Percentiles rank a stretch among this genome's conserved stretches.
These are phyloP conservation scores for Furcasterigmium sp. DNA, from an alignment of 2,329 filamentous ascomycete genomes.

Conservation along the genomic window DNA sequence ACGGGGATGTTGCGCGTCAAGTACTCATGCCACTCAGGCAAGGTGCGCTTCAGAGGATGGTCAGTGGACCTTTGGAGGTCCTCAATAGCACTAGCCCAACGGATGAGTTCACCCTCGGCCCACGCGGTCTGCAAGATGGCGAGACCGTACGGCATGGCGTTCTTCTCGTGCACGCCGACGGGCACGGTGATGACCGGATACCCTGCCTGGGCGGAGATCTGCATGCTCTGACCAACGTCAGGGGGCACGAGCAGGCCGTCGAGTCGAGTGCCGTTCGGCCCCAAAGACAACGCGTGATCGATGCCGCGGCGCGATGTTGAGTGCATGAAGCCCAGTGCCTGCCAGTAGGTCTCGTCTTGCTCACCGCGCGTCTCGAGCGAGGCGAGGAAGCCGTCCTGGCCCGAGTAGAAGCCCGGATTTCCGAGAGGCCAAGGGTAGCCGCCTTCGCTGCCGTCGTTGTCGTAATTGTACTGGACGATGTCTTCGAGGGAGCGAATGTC, in stretches of 20 bases:
- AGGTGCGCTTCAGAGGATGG: constrained; percentile 39
- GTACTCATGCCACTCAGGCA: constrained; percentile 49
- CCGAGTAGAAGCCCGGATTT: constrained; percentile 60
- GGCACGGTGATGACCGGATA: constrained; percentile 70
- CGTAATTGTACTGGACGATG: constrained; percentile 59
- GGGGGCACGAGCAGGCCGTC: constrained; percentile 64
- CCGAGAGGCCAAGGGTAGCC: constrained; percentile 49
- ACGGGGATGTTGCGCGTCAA: constrained; percentile 37
- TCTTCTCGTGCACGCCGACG: constrained; percentile 46
- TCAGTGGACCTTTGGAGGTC: constrained; percentile 42
- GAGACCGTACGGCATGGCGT: constrained; percentile 57
- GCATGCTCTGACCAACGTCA: constrained; percentile 61
- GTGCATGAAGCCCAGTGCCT: constrained; percentile 59
- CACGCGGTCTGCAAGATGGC: constrained; percentile 56
- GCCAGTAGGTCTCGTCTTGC: constrained; percentile 60
- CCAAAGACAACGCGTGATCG: constrained; percentile 55
- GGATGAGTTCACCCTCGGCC: constrained; percentile 51
- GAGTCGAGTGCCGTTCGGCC: constrained; percentile 33
- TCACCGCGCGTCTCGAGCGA: constrained; percentile 55
- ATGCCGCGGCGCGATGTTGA: constrained; percentile 61
- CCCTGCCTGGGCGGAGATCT: constrained; percentile 69
- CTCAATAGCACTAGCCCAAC: constrained; percentile 59
- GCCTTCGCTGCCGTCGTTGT: constrained; percentile 62
- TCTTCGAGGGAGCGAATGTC: constrained; percentile 55
- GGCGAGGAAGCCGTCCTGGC: constrained; percentile 66